Percentiles rank a stretch among this genome's conserved stretches.
Conservation (phyloP, 2,329 filamentous ascomycete species). For the Zasmidium citrigriseum region DNA sequence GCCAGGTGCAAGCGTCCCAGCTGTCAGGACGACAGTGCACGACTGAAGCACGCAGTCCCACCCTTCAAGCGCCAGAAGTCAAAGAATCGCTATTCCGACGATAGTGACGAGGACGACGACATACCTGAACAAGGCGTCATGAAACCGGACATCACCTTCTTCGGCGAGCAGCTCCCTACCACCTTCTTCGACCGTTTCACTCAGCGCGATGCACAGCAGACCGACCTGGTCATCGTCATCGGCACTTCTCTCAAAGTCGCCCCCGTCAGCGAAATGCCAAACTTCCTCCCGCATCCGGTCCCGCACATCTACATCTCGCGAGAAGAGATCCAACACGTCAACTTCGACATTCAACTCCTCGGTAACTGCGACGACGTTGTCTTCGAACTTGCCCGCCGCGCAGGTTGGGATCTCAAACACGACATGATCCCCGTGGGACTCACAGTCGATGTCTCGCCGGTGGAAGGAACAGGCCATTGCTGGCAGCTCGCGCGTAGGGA, state of each 20-base stretch:
- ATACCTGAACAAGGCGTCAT: slow-evolving; percentile 75
- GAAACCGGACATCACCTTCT: slow-evolving; percentile 98
- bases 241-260: slow-evolving; percentile 95
- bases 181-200: slow-evolving; percentile 79
- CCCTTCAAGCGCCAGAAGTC: slow-evolving; percentile 34
- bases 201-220: slow-evolving; percentile 75
- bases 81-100: slow-evolving; percentile 51
- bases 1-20: slow-evolving; percentile 75
- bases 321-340: slow-evolving; percentile 78
- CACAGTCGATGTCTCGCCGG: slow-evolving; percentile 13
- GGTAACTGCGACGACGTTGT: slow-evolving; percentile 93
- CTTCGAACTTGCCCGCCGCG: slow-evolving; percentile 77
- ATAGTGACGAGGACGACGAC: slow-evolving; percentile 62
- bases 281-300: slow-evolving; percentile 32
- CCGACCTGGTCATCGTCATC: slow-evolving; percentile 92
- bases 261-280: slow-evolving; percentile 80
- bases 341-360: slow-evolving; percentile 95
- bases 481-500: slow-evolving; percentile 9
- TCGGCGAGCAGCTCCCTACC: slow-evolving; percentile 85
- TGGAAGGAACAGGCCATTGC: slow-evolving; percentile 11
- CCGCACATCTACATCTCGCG: slow-evolving; percentile 39
- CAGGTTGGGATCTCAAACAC: slow-evolving; percentile 74
- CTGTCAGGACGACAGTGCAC: slow-evolving; percentile 62
- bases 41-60: slow-evolving; percentile 45
- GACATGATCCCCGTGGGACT: slow-evolving; percentile 70